Evolutionary conservation across 2,329 filamentous ascomycete genomes (phyloP).

Genomic region (Colletotrichum limetticola): DNA sequence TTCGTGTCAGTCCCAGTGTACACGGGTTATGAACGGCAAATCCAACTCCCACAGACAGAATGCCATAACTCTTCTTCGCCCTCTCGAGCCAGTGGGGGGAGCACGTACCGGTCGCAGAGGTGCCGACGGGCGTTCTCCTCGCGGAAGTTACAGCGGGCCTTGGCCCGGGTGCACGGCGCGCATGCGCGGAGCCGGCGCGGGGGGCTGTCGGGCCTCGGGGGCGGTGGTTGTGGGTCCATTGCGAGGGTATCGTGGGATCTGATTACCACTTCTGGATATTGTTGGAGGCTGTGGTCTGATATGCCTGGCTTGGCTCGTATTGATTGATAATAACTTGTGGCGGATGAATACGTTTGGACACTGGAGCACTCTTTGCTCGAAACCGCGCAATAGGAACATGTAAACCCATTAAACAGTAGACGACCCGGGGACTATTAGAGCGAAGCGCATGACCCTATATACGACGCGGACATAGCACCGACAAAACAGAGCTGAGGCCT

Average conservation of each 20-base stretch:
- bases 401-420: too few relatives aligned
- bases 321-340: accelerated
- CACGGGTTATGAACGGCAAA: background rate
- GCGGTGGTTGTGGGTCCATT: conserved; percentile 26
- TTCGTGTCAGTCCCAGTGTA: background rate
- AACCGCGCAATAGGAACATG: too few relatives aligned
- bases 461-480: background rate
- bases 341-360: background rate
- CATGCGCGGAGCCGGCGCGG: conserved; percentile 36
- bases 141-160: conserved; percentile 33
- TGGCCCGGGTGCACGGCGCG: conserved; percentile 36
- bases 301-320: background rate
- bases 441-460: background rate
- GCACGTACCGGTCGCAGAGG: conserved; percentile 29
- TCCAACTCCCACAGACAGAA: too few relatives aligned
- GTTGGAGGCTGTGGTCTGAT: background rate
- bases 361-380: too few relatives aligned
- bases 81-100: too few relatives aligned
- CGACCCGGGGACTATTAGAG: background rate
- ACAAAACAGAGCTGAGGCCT: background rate
- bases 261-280: background rate
- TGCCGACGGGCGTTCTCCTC: conserved; percentile 28
- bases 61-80: too few relatives aligned
- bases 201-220: conserved; percentile 20
- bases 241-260: too few relatives aligned